phyloP scores from a whole-genome alignment of 305 asterid species.

The Fraxinus baroniana region DNA sequence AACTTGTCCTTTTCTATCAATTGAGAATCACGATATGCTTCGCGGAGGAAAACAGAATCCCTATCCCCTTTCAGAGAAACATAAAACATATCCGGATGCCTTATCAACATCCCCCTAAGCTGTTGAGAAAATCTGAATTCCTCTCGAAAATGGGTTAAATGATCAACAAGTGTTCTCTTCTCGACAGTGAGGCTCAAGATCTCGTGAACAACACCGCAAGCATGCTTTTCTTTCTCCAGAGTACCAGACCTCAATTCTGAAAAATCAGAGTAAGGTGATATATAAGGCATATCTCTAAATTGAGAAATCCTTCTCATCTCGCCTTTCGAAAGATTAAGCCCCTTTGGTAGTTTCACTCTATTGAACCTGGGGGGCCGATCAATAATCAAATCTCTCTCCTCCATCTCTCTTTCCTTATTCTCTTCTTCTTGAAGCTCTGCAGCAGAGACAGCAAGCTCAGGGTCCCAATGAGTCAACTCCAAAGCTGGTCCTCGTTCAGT shows the following conservation, averaged over 20 bases:
- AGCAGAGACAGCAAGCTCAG: constrained; percentile 89
- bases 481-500: constrained; percentile 84
- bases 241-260: constrained; percentile 68
- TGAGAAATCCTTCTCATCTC: constrained; percentile 81
- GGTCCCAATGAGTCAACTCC: constrained; percentile 91
- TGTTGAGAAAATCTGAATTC: constrained; percentile 96
- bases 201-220: constrained; percentile 87
- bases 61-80: constrained; percentile 90
- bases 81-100: constrained; percentile 97
- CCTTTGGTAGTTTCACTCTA: constrained; percentile 75
- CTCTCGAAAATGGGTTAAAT: constrained; percentile 88
- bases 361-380: constrained; percentile 72
- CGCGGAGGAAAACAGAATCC: constrained; percentile 92
- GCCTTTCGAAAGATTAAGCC: constrained; percentile 81
- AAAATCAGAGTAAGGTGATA: constrained; percentile 88
- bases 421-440: constrained; percentile 94
- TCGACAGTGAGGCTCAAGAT: constrained; percentile 87
- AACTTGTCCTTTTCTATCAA: constrained; percentile 74
- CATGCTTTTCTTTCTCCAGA: constrained; percentile 79
- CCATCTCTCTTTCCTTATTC: constrained; percentile 30
- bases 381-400: constrained; percentile 65
- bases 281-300: constrained; percentile 76
- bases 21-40: constrained; percentile 87
- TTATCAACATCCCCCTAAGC: constrained; percentile 89
- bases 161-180: constrained; percentile 94